These are phyloP conservation scores for Volvariella volvacea DNA, from an alignment of 1,284 basidiomycete genomes.

Conservation along the genomic window DNA sequence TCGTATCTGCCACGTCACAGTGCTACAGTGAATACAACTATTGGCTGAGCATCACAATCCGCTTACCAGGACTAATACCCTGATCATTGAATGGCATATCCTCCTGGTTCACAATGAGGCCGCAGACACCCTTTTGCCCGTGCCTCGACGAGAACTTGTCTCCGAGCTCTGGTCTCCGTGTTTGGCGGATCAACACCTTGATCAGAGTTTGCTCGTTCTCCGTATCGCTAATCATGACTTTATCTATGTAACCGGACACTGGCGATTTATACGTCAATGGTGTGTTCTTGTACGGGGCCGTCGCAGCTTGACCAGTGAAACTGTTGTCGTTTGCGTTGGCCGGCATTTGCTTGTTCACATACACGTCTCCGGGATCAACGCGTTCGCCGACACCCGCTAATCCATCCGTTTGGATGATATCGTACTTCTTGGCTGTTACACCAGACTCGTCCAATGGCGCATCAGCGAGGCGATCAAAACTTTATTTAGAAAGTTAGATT, in stretches of 20 bases:
- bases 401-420: slow-evolving; percentile 89
- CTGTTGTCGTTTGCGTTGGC: slow-evolving; percentile 84
- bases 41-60: neutral
- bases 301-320: slow-evolving; percentile 73
- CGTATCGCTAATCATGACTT: slow-evolving; percentile 95
- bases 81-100: slow-evolving; percentile 99
- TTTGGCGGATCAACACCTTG: slow-evolving; percentile 98
- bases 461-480: slow-evolving; percentile 91
- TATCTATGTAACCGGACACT: slow-evolving; percentile 92
- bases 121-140: slow-evolving; percentile 99
- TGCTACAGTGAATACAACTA: slow-evolving; percentile 6
- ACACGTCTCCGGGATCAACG: slow-evolving; percentile 89
- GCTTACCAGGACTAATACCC: slow-evolving; percentile 84
- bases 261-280: slow-evolving; percentile 92
- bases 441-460: slow-evolving; percentile 84
- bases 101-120: slow-evolving; percentile 96
- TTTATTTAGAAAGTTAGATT: slow-evolving; percentile 20
- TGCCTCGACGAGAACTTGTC: slow-evolving; percentile 99
- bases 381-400: slow-evolving; percentile 93
- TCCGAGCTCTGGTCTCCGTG: slow-evolving; percentile 91
- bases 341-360: slow-evolving; percentile 96
- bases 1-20: slow-evolving; percentile 62
- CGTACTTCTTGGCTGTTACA: slow-evolving; percentile 75
- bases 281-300: slow-evolving; percentile 82
- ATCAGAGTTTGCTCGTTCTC: slow-evolving; percentile 96